These are phyloP conservation scores for Vitis rupestris DNA, from an alignment of 164 flowering plant genomes.

Conservation along the genomic window DNA sequence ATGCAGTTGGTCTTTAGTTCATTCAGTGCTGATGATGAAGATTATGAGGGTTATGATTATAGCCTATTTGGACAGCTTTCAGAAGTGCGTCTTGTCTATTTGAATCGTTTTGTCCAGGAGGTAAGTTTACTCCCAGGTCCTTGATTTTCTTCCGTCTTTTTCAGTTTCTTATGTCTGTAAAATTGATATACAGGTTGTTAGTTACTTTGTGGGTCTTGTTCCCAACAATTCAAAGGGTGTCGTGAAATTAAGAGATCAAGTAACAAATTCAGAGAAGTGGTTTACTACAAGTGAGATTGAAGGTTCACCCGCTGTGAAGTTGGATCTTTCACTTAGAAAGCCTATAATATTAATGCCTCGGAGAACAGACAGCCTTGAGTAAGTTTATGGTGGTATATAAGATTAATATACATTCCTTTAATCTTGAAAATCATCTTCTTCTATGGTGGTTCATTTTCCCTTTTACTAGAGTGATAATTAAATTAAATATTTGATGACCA, in stretches of 20 bases:
- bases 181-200: constrained; percentile 50
- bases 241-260: constrained; percentile 77
- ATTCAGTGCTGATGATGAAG: constrained; percentile 73
- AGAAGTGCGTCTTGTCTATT: constrained; percentile 87
- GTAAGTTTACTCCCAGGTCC: constrained; percentile 29
- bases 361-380: constrained; percentile 84
- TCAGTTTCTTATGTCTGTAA: constrained; percentile 13
- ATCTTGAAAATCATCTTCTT: neutral
- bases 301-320: constrained; percentile 94
- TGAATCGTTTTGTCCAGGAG: constrained; percentile 97
- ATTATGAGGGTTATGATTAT: constrained; percentile 85
- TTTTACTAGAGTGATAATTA: neutral
- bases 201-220: constrained; percentile 89
- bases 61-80: constrained; percentile 88
- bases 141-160: neutral
- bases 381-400: constrained; percentile 22
- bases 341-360: constrained; percentile 95
- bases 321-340: constrained; percentile 80
- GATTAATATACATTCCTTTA: neutral
- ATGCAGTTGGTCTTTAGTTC: constrained; percentile 83
- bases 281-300: constrained; percentile 79
- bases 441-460: neutral
- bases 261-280: constrained; percentile 87
- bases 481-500: neutral
- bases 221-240: constrained; percentile 59